Evolutionary conservation across 257 asterid genomes (phyloP), one percentile per base, ranked within the genome.

Genomic region (Ilex asprella): DNA sequence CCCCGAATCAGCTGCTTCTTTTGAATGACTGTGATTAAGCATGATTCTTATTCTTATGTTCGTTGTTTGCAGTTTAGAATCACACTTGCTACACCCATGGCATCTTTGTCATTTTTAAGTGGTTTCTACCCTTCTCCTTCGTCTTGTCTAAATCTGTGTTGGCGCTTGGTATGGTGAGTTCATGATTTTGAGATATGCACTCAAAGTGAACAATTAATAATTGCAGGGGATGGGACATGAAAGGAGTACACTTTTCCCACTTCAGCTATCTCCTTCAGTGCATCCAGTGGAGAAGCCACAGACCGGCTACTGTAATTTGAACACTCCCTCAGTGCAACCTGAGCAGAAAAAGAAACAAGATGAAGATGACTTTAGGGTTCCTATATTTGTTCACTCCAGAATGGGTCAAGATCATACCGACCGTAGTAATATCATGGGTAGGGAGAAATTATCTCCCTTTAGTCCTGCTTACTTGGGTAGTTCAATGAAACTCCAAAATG

Each of bases 321-420:
- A 65, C 68, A 35, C 70, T 44, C 79, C 82, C 29, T 47, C 41
- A 62, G 46, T 69, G 57, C 79, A 75, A 61, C 71, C 27, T 21
- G 77, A 78, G 72, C 78, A 62, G 67, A 72, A 71, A 67, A 81
- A 75, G 77, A 79, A 65, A 32, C 65, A 46, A 14, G 83, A 81
- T 41, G 92, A 82, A 57, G 87, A 87, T 73, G 95, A 91, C 63
- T 85, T 80, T 61, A 78, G 76, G 62, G 93, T 91, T 72, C 95
- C 96, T 31, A 74, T 79, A 51, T 79, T 87, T 64, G 44, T 68
- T 55, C 76, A 76, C 39, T 71, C 82, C 16, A 69, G 52, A 64
- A 65, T 56, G 57, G 79, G 51, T 70, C 87, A 58, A 56, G 84
- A 79, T 61, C 41, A n/a, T 71, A 73, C 70, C 57, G 70, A 67